A percentile compares a stretch with the other conserved stretches of the same genome.
Evolutionary conservation across 2,329 filamentous ascomycete genomes (phyloP).

Genomic region (Claviceps humidiphila): DNA sequence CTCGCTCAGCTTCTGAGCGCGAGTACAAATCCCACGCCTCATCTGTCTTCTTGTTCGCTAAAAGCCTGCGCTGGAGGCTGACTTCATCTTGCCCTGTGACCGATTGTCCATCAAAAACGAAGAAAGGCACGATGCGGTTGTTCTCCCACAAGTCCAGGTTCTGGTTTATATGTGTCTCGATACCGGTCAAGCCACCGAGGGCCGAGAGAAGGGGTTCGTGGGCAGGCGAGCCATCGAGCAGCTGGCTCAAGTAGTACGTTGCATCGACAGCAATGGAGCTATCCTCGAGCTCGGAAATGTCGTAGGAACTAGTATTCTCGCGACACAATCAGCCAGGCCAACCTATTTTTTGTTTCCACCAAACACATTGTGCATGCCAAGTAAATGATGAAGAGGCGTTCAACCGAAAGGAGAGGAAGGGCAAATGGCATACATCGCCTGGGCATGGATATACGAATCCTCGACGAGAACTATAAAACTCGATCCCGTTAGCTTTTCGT

Average conservation of each 20-base stretch:
- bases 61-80: slow-evolving; percentile 47
- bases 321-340: not conserved
- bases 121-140: slow-evolving; percentile 62
- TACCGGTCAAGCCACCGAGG: slow-evolving; percentile 73
- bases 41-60: slow-evolving; percentile 57
- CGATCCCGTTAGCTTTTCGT: slow-evolving; percentile 3
- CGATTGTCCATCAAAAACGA: slow-evolving; percentile 84
- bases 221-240: slow-evolving; percentile 56
- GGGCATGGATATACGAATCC: slow-evolving; percentile 26
- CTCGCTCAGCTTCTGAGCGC: slow-evolving; percentile 61
- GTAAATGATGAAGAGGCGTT: not conserved
- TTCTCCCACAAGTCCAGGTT: slow-evolving; percentile 63
- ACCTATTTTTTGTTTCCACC: not conserved
- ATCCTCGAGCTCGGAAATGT: slow-evolving; percentile 59
- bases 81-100: slow-evolving; percentile 63
- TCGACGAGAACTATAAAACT: slow-evolving; percentile 21
- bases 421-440: slow-evolving; percentile 19
- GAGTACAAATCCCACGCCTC: slow-evolving; percentile 83
- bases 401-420: not conserved
- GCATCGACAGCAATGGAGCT: slow-evolving; percentile 76
- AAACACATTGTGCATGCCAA: not conserved
- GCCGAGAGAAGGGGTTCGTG: slow-evolving; percentile 84
- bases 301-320: slow-evolving; percentile 33
- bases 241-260: slow-evolving; percentile 70
- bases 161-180: slow-evolving; percentile 60